A percentile compares a stretch with the other conserved stretches of the same genome.
phyloP scores from a whole-genome alignment of 352 stramenopile genomes.

The Phytophthora hybrid region DNA sequence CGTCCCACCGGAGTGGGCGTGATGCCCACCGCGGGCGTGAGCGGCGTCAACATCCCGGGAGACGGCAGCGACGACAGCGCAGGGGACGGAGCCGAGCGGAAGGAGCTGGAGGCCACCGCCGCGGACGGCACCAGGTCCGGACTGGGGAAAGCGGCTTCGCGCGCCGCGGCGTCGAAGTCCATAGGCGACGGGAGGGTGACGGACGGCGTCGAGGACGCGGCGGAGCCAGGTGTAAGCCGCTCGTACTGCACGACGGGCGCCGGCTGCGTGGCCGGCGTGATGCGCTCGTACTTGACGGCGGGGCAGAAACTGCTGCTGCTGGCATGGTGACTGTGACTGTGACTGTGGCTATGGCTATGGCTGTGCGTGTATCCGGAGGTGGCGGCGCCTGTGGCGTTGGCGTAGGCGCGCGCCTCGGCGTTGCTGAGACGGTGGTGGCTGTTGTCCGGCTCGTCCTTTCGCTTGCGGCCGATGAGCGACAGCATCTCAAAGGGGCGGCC shows the following conservation, averaged over 20 bases:
- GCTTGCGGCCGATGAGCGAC: conserved; percentile 69
- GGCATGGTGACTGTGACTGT: conserved; percentile 19
- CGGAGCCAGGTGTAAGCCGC: conserved; percentile 51
- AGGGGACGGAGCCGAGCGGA: conserved; percentile 42
- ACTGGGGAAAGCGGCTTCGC: conserved; percentile 48
- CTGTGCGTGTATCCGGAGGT: conserved; percentile 23
- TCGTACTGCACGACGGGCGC: conserved; percentile 57
- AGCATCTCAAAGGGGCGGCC: conserved; percentile 71
- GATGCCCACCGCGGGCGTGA: conserved; percentile 30
- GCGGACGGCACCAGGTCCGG: conserved; percentile 40
- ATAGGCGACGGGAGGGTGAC: conserved; percentile 42
- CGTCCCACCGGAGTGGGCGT: conserved; percentile 35
- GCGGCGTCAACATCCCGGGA: conserved; percentile 61
- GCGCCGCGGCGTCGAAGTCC: conserved; percentile 50
- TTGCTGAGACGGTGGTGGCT: conserved; percentile 25
- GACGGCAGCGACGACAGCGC: conserved; percentile 56
- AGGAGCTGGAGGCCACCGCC: conserved; percentile 43
- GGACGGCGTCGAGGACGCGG: conserved; percentile 3
- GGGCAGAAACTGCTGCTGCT: conserved; percentile 43
- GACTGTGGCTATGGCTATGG: conserved; percentile 2
- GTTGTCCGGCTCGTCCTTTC: conserved; percentile 48
- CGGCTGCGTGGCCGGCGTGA: conserved; percentile 40
- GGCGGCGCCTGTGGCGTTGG: conserved; percentile 35
- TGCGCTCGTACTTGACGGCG: conserved; percentile 58
- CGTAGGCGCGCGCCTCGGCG: conserved; percentile 35